These are phyloP conservation scores for Sphagnum magellanicum DNA, from an alignment of 228 moss, liverwort and hornwort genomes.

Conservation along the genomic window DNA sequence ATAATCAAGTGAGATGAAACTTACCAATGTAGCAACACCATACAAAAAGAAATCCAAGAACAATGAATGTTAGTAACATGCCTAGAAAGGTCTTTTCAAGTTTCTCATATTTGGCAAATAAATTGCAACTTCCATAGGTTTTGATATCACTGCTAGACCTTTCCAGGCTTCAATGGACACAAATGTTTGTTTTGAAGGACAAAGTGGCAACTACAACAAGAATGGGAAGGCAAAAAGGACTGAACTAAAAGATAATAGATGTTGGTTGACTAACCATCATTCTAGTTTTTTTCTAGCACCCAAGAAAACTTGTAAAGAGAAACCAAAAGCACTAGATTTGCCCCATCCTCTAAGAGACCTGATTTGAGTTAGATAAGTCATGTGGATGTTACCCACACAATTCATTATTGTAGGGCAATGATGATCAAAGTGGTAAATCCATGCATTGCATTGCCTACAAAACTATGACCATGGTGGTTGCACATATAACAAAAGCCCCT, in stretches of 20 bases:
- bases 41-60: slow-evolving; percentile 51
- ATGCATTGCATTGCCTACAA: slow-evolving; percentile 70
- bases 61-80: slow-evolving; percentile 48
- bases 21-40: slow-evolving; percentile 42
- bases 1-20: no score
- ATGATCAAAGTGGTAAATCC: slow-evolving; percentile 68
- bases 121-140: background rate
- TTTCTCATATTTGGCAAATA: background rate
- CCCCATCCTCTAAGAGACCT: no score
- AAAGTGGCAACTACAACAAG: background rate
- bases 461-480: slow-evolving; percentile 55
- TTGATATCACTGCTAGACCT: background rate
- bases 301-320: no score
- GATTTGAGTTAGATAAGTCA: no score
- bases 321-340: no score
- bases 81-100: slow-evolving; percentile 2
- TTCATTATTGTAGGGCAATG: slow-evolving; percentile 80
- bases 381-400: slow-evolving; percentile 54
- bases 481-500: slow-evolving; percentile 2
- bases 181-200: background rate
- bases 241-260: no score
- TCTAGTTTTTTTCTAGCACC: no score
- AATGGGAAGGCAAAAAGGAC: no score
- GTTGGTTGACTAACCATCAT: background rate
- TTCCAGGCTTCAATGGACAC: background rate